Conservation (phyloP, 805 yeast genomes). For the Kodamaea kakaduensis region DNA sequence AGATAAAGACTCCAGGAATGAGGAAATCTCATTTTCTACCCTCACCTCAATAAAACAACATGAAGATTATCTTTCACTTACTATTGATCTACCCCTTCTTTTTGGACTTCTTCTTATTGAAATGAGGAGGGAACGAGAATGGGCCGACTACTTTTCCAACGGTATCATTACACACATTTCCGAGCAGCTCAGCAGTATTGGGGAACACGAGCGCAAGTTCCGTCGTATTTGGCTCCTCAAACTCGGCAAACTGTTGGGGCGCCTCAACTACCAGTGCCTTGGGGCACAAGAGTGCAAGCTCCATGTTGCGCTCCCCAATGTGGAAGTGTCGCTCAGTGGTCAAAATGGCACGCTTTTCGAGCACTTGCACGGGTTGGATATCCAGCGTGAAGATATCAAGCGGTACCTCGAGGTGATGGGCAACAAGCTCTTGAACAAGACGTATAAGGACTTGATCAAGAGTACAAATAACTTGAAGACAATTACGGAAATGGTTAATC, state of each 20-base stretch:
- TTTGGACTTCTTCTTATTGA: slow-evolving; percentile 71
- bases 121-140: slow-evolving; percentile 52
- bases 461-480: slow-evolving; percentile 36
- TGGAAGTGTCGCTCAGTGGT: slow-evolving; percentile 39
- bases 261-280: slow-evolving; percentile 16
- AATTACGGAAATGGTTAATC: slow-evolving; percentile 28
- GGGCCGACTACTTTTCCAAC: slow-evolving; percentile 45
- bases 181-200: slow-evolving; percentile 55
- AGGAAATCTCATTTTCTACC: slow-evolving; percentile 16
- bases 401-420: slow-evolving; percentile 24
- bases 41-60: slow-evolving; percentile 25
- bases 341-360: slow-evolving; percentile 20
- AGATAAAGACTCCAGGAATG: too few species aligned
- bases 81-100: slow-evolving; percentile 64
- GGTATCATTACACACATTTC: slow-evolving; percentile 42
- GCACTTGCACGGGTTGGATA: slow-evolving; percentile 32
- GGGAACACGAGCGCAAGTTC: slow-evolving; percentile 51
- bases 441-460: slow-evolving; percentile 43
- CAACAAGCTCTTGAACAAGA: slow-evolving; percentile 36
- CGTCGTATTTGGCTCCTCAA: slow-evolving; percentile 62
- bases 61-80: slow-evolving; percentile 39
- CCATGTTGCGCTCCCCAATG: slow-evolving; percentile 21
- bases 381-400: slow-evolving; percentile 32
- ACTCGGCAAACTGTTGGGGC: slow-evolving; percentile 44
- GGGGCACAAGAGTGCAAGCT: slow-evolving; percentile 8